Evolutionary conservation across 441 rosid species (phyloP), one percentile per base, ranked within the genome.

Genomic region (Gossypium schwendimanii): DNA sequence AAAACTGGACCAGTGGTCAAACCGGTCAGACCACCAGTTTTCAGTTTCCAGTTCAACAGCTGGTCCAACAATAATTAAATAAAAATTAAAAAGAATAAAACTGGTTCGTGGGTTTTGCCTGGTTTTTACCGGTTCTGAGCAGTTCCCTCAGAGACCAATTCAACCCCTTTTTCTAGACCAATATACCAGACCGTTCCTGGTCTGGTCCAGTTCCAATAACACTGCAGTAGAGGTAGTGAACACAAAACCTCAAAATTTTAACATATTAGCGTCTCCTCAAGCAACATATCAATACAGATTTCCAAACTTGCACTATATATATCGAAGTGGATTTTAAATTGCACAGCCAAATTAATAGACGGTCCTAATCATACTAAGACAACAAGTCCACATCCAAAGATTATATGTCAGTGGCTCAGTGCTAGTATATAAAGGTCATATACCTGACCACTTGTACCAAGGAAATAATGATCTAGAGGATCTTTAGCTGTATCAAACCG

Each of bases 381-480:
- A 49, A 47, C 10, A 28, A 50, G 47, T 68, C 60, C 41, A 31
- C 12, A 18, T 50, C 57, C 59, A 68, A 52, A 68, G 15, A 15
- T 28, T 28, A 28, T 50, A 52, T 28, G 53, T 26, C 24, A 49
- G 21, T 28, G 59, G 21, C 4, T 26, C 45, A 49, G 21, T 17
- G 59, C 39, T 8, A 47, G 45, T 11, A 65, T 24, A 28, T 18
- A 55, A 50, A 63, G 31, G 20, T 59, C n/a, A 60, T 24, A 33
- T 84, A 93, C 98, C 99, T 90, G 95, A 31, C 75, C 89, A 83
- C 75, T 85, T 36, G 87, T 75, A 72, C 84, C 87, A 78, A 88
- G 88, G 79, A 85, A 95, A 80, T 91, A 85, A 83, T 95, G 99
- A 86, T 95, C 99, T 71, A 77, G 70, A 75, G 97, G 97, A 78